Evolutionary conservation across 768 basidiomycete species (phyloP), one percentile per base, ranked within the genome.

Genomic region (Paxillus rubicundulus): DNA sequence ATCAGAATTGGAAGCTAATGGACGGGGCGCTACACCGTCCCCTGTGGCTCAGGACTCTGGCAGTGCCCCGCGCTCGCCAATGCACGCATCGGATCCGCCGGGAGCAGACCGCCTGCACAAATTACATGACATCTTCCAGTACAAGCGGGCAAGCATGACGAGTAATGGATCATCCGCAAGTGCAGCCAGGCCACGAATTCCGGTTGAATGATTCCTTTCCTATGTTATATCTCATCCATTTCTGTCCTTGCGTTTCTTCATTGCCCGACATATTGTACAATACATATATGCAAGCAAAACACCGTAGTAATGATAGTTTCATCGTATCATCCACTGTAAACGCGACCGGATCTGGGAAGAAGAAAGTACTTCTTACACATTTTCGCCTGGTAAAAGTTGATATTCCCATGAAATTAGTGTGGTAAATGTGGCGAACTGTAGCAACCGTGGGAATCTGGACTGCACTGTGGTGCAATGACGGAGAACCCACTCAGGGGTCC

Each of bases 81-180:
- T 60, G 49, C 68, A 47, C 55, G 61, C 42, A 59, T 9, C 57
- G 4, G 77, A 77, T 20, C 67, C 60, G 16, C 63, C 71, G 24
- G 76, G 70, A 33, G 82, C 87, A 59, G 86, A 89, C 49, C 84
- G 83, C 61, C 65, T 91, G 30, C 86, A 89, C 38, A 75, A 85
- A 60, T 67, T 92, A 47, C 90, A 92, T 64, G 82, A 88, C 63
- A 77, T 92, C 56, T 92, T 92, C 71, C 87, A 89, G 60, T 92
- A 92, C 69, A 71, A 64, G 36, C 80, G 88, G 49, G 81, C 85
- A 21, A 89, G 88, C 65, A 81, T 81, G 36, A 61, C 69, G 21
- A 80, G 77, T 61, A 75, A 71, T 47, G 72, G 70, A 6, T 78
- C 79, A 9, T 74, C 66, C 3, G 55, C 45, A 9, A 52, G 61